Conservation (phyloP, 805 yeast genomes). For the Candida sithepensis region DNA sequence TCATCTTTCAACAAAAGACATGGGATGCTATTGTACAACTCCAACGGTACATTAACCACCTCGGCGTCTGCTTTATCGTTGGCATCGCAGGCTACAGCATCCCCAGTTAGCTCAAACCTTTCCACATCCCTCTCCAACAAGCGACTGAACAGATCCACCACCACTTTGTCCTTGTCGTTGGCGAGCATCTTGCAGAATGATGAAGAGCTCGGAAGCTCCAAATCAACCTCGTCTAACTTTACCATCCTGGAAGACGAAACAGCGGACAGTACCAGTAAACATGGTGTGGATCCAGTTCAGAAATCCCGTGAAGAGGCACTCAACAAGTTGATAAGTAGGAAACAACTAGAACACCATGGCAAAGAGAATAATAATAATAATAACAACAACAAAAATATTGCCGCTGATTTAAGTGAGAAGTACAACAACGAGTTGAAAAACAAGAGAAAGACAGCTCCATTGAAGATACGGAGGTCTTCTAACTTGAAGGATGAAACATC, state of each 20-base stretch:
- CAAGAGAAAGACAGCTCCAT: slow-evolving; percentile 4
- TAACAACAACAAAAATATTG: no score
- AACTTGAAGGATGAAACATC: slow-evolving; percentile 2
- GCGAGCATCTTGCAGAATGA: slow-evolving; percentile 12
- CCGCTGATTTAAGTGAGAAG: neutral
- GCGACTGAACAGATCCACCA: slow-evolving; percentile 6
- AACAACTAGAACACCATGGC: neutral
- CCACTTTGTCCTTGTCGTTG: slow-evolving; percentile 15
- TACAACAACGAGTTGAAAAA: slow-evolving; percentile 1
- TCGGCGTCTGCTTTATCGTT: slow-evolving; percentile 2
- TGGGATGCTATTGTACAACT: slow-evolving; percentile 14
- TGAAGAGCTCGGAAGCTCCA: neutral
- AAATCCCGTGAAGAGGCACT: slow-evolving; percentile 11
- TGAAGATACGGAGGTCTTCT: slow-evolving; percentile 2
- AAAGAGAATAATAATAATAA: no score
- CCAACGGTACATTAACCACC: slow-evolving; percentile 1
- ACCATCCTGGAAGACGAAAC: slow-evolving; percentile 2
- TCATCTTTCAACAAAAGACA: slow-evolving; percentile 17
- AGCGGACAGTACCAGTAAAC: neutral
- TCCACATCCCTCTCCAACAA: neutral
- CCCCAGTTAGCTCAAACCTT: slow-evolving; percentile 1
- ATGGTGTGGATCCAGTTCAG: neutral
- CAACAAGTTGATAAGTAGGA: slow-evolving; percentile 7
- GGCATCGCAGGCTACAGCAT: slow-evolving; percentile 1
- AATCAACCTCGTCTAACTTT: neutral